Evolutionary conservation across 495 filamentous ascomycete species (phyloP).

Genomic region (Aspergillus hancockii): DNA sequence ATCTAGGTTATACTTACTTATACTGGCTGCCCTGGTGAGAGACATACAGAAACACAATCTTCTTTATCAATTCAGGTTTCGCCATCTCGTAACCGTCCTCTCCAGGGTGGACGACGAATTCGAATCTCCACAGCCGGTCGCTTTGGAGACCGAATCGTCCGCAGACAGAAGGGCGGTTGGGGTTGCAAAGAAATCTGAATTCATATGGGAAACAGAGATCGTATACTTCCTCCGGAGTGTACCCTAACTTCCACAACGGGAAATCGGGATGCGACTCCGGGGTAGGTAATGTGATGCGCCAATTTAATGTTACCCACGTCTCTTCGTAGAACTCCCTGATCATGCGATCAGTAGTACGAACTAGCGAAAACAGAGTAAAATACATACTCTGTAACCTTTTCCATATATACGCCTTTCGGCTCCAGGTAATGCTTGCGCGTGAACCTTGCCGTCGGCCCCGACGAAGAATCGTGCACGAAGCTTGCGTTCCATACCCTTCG

Average conservation of each 20-base stretch:
- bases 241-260: slow-evolving; percentile 50
- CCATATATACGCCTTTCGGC: slow-evolving; percentile 40
- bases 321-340: slow-evolving; percentile 39
- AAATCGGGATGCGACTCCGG: slow-evolving; percentile 50
- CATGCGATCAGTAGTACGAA: background rate
- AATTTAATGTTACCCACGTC: slow-evolving; percentile 55
- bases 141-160: slow-evolving; percentile 47
- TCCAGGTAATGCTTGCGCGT: slow-evolving; percentile 53
- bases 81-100: slow-evolving; percentile 38
- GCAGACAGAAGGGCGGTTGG: slow-evolving; percentile 43
- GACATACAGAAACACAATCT: slow-evolving; percentile 36
- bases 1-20: slow-evolving; percentile 17
- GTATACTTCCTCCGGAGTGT: slow-evolving; percentile 49
- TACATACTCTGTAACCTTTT: slow-evolving; percentile 33
- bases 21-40: slow-evolving; percentile 34
- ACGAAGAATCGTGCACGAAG: slow-evolving; percentile 43
- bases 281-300: slow-evolving; percentile 46
- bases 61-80: slow-evolving; percentile 17
- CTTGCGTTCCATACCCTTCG: slow-evolving; percentile 18
- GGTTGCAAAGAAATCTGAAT: slow-evolving; percentile 50
- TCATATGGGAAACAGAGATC: slow-evolving; percentile 51
- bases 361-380: background rate
- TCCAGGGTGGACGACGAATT: slow-evolving; percentile 39
- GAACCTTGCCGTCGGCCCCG: slow-evolving; percentile 53
- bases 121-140: slow-evolving; percentile 51